phyloP scores from a whole-genome alignment of 169 alveolate species.

The Plasmodium fragile region DNA sequence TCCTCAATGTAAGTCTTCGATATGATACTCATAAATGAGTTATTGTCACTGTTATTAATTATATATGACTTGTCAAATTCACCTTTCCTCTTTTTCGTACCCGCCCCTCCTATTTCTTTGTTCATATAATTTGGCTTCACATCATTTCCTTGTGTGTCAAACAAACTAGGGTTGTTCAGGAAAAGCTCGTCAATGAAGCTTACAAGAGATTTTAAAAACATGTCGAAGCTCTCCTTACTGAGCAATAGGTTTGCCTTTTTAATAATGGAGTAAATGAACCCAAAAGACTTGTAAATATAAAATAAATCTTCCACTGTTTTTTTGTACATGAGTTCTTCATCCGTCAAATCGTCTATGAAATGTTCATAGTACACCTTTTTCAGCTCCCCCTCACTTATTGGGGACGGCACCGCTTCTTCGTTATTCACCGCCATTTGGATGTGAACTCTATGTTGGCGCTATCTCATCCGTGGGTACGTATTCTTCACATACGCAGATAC shows the following conservation, averaged over 20 bases:
- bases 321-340: slow-evolving; percentile 73
- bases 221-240: slow-evolving; percentile 52
- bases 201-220: slow-evolving; percentile 61
- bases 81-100: slow-evolving; percentile 25
- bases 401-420: slow-evolving; percentile 10
- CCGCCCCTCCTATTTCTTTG: not conserved
- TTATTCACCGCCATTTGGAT: slow-evolving; percentile 26
- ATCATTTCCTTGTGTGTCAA: slow-evolving; percentile 4
- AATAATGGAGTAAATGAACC: slow-evolving; percentile 62
- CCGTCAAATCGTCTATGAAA: slow-evolving; percentile 70
- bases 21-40: slow-evolving; percentile 7
- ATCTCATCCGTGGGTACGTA: not conserved
- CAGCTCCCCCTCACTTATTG: slow-evolving; percentile 39
- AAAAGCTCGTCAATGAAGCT: slow-evolving; percentile 72
- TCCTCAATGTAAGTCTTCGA: slow-evolving; percentile 67
- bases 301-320: slow-evolving; percentile 75
- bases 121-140: not conserved
- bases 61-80: slow-evolving; percentile 16
- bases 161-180: slow-evolving; percentile 36
- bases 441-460: not conserved
- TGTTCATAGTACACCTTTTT: slow-evolving; percentile 57
- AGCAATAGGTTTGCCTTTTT: slow-evolving; percentile 57
- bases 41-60: not conserved
- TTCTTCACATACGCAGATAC: not conserved
- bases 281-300: slow-evolving; percentile 68